These are phyloP conservation scores for Fusarium algeriense DNA, from an alignment of 2,329 filamentous ascomycete genomes.

Conservation along the genomic window DNA sequence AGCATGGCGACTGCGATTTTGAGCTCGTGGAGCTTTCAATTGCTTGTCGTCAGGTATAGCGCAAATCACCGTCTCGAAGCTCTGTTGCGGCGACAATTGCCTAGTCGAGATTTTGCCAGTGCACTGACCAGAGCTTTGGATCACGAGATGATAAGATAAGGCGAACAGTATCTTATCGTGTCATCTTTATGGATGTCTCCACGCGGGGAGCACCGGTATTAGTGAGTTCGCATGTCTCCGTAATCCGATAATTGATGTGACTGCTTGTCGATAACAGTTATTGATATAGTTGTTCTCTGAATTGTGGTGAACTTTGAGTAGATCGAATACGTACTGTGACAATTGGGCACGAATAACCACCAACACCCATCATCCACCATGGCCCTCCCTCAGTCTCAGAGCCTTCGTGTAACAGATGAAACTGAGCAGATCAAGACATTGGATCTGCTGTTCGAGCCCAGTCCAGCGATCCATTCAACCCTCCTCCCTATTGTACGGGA, in stretches of 20 bases:
- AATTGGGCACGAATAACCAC: neutral
- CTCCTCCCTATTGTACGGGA: conserved; percentile 74
- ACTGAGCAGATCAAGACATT: conserved; percentile 69
- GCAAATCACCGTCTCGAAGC: conserved; percentile 42
- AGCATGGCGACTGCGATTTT: conserved; percentile 56
- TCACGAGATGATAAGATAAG: conserved; percentile 52
- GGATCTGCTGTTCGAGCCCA: conserved; percentile 88
- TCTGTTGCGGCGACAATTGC: conserved; percentile 45
- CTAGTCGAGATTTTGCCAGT: conserved; percentile 50
- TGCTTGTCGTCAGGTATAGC: conserved; percentile 44
- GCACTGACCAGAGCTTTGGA: conserved; percentile 47
- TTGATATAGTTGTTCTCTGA: neutral
- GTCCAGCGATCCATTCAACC: conserved; percentile 77
- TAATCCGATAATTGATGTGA: conserved; percentile 27
- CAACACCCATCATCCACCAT: conserved; percentile 32
- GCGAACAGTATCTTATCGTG: conserved; percentile 32
- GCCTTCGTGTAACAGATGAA: conserved; percentile 68
- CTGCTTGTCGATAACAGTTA: neutral
- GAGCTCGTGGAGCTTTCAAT: conserved; percentile 49
- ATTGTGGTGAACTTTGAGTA: neutral
- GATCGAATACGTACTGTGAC: neutral
- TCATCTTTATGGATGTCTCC: conserved; percentile 18
- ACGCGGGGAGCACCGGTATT: conserved; percentile 43
- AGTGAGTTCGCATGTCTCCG: conserved; percentile 44
- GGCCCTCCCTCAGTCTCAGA: conserved; percentile 67